Evolutionary conservation across 257 asterid genomes (phyloP).

Genomic region (Solanum chmielewskii): DNA sequence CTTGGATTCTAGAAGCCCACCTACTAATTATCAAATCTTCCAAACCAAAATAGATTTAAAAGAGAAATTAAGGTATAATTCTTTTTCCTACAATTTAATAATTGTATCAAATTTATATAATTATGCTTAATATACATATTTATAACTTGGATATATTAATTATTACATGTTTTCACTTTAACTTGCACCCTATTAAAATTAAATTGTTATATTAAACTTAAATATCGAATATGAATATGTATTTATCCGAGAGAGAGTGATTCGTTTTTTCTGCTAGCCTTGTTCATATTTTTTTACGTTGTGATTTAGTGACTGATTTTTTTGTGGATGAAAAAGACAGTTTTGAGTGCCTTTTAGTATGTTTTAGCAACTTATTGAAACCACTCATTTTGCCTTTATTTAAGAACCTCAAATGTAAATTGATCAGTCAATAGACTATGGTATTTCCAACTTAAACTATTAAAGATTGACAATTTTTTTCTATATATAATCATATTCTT

Average conservation of each 20-base stretch:
- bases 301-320: neutral
- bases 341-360: neutral
- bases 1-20: slow-evolving; percentile 18
- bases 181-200: neutral
- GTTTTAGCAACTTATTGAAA: neutral
- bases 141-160: neutral
- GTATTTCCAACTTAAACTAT: neutral
- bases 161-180: neutral
- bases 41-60: neutral
- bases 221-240: neutral
- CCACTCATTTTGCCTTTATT: neutral
- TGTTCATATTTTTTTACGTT: neutral
- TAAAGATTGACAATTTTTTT: neutral
- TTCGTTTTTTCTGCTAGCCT: neutral
- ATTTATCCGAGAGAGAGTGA: neutral
- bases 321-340: neutral
- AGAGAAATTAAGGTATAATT: neutral
- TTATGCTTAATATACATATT: neutral
- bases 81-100: neutral
- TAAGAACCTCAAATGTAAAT: neutral
- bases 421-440: neutral
- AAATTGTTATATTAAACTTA: neutral
- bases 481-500: neutral
- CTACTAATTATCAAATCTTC: slow-evolving; percentile 9
- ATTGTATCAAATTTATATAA: neutral